phyloP scores from a whole-genome alignment of 805 yeast species.

The Priceomyces haplophilus region DNA sequence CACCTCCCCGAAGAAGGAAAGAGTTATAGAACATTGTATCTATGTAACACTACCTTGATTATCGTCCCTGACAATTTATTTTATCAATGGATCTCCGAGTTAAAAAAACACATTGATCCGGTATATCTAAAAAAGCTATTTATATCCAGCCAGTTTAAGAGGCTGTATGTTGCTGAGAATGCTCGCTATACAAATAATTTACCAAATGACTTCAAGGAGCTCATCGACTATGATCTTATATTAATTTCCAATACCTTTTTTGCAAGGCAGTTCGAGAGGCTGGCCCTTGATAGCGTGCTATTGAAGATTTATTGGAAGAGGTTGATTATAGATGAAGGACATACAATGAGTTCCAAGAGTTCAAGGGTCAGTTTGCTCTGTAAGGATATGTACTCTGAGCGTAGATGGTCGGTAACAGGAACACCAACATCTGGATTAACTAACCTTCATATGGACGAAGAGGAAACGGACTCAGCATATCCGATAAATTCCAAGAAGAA shows the following conservation, averaged over 20 bases:
- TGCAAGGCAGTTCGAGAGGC: conserved; percentile 35
- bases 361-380: conserved; percentile 52
- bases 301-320: conserved; percentile 59
- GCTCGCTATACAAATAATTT: conserved; percentile 18
- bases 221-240: conserved; percentile 51
- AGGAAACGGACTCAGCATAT: conserved; percentile 10
- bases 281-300: conserved; percentile 31
- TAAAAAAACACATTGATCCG: conserved; percentile 50
- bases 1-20: conserved; percentile 16
- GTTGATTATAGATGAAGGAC: conserved; percentile 74
- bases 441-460: conserved; percentile 47
- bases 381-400: conserved; percentile 48
- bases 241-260: conserved; percentile 48
- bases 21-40: conserved; percentile 28
- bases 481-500: conserved; percentile 15
- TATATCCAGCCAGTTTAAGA: conserved; percentile 31
- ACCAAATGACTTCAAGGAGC: conserved; percentile 23
- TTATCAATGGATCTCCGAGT: conserved; percentile 62
- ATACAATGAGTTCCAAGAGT: conserved; percentile 52
- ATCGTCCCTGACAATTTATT: conserved; percentile 66
- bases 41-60: conserved; percentile 55
- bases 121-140: conserved; percentile 34
- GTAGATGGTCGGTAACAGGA: conserved; percentile 74
- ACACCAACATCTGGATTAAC: conserved; percentile 75
- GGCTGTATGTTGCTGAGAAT: conserved; percentile 10